Percentiles rank a stretch among this genome's conserved stretches.
phyloP scores from a whole-genome alignment of 2,329 filamentous ascomycete genomes.

The Colletotrichum somersetense region DNA sequence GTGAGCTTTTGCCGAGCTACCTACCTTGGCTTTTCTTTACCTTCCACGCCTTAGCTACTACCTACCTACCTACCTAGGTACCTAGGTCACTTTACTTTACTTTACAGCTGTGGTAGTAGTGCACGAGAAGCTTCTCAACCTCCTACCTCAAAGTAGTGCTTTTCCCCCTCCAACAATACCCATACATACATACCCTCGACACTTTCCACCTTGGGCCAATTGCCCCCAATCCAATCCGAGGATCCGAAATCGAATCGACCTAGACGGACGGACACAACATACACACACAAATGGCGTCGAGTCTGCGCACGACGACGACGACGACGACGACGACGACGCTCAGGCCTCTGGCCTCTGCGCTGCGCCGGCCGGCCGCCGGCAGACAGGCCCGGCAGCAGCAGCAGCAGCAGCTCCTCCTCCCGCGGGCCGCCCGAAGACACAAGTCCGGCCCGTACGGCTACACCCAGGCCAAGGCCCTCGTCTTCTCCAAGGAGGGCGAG shows the following conservation, averaged over 20 bases:
- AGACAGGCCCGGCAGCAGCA: slow-evolving; percentile 7
- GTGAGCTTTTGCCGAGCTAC: slow-evolving; percentile 38
- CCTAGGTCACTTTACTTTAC: not conserved
- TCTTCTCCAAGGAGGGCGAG: slow-evolving; percentile 81
- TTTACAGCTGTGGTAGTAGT: not conserved
- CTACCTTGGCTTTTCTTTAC: too few species aligned
- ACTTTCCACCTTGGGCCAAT: too few species aligned
- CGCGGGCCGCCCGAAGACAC: slow-evolving; percentile 52
- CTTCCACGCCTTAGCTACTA: too few species aligned
- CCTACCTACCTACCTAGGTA: too few species aligned
- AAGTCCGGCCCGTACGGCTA: slow-evolving; percentile 81
- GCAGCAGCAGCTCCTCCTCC: slow-evolving; percentile 8
- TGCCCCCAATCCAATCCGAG: not conserved
- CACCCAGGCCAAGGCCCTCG: slow-evolving; percentile 85
- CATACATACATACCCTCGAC: not conserved
- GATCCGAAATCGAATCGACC: not conserved
- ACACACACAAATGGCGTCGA: slow-evolving; percentile 26
- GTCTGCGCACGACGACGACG: slow-evolving; percentile 24
- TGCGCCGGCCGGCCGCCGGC: slow-evolving; percentile 17
- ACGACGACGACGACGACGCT: slow-evolving; percentile 21
- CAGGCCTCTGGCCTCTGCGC: slow-evolving; percentile 35
- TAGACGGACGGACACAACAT: too few species aligned
- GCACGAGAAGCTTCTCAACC: not conserved
- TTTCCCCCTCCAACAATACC: not conserved
- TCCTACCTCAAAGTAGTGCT: too few species aligned